phyloP scores from a whole-genome alignment of 768 basidiomycete species.

The Suillus alpinus region DNA sequence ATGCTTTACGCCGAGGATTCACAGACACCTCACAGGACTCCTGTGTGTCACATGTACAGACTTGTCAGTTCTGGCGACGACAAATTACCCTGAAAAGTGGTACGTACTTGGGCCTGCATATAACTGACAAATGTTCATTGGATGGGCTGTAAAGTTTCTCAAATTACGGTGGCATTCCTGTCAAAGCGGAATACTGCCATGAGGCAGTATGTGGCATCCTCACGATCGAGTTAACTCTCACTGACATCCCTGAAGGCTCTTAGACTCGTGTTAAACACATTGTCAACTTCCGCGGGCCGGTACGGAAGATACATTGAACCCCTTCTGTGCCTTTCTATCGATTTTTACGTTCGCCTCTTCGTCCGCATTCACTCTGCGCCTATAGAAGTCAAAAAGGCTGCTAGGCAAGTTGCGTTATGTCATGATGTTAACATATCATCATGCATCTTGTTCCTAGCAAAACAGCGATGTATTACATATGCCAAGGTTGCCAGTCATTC shows the following conservation, averaged over 20 bases:
- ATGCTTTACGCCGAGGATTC: neutral
- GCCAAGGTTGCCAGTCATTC: conserved; percentile 77
- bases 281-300: conserved; percentile 84
- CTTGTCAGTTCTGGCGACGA: conserved; percentile 87
- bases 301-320: conserved; percentile 94
- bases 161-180: conserved; percentile 90
- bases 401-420: conserved; percentile 52
- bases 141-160: conserved; percentile 58
- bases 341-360: conserved; percentile 95
- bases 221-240: neutral
- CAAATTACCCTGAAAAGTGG: conserved; percentile 98
- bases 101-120: conserved; percentile 23
- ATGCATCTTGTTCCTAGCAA: conserved; percentile 50
- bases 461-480: conserved; percentile 82
- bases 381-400: conserved; percentile 77
- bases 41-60: conserved; percentile 97
- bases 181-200: conserved; percentile 93
- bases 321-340: conserved; percentile 87
- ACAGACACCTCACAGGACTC: conserved; percentile 52
- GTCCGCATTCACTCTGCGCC: conserved; percentile 73
- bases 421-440: neutral
- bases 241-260: conserved; percentile 58
- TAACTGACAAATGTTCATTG: neutral
- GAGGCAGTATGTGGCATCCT: conserved; percentile 64
- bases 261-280: conserved; percentile 81